Percentiles rank a stretch among this genome's conserved stretches.
These are phyloP conservation scores for Suhomyces sp. DNA, from an alignment of 805 yeast species.

Conservation along the genomic window DNA sequence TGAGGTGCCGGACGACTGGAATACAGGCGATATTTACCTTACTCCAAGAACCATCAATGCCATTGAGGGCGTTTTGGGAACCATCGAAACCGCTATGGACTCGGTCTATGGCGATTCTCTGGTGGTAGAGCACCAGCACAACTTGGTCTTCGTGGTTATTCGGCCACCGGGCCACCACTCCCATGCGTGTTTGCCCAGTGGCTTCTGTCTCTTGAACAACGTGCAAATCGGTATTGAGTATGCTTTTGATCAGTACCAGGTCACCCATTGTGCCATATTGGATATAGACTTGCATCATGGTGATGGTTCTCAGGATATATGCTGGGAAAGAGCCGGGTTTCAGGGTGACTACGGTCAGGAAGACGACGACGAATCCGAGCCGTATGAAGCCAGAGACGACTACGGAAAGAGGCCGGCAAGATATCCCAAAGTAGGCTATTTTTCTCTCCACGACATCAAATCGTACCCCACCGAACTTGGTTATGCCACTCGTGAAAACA, in stretches of 20 bases:
- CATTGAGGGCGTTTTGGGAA: conserved; percentile 72
- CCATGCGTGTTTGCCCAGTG: conserved; percentile 79
- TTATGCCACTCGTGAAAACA: conserved; percentile 65
- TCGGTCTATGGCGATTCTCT: conserved; percentile 20
- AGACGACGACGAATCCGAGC: conserved; percentile 41
- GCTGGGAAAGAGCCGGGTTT: conserved; percentile 75
- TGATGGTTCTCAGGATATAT: conserved; percentile 83
- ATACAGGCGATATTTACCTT: conserved; percentile 76
- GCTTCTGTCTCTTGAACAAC: conserved; percentile 78
- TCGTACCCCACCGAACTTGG: conserved; percentile 84
- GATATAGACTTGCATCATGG: conserved; percentile 89
- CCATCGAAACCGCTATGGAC: conserved; percentile 71
- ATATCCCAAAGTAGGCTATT: conserved; percentile 71
- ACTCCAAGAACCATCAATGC: conserved; percentile 66
- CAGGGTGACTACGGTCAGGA: conserved; percentile 45
- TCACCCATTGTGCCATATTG: conserved; percentile 76
- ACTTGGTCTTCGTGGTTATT: conserved; percentile 60
- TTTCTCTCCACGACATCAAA: conserved; percentile 80
- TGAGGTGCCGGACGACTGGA: conserved; percentile 82
- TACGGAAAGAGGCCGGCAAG: conserved; percentile 44
- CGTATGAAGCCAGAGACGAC: conserved; percentile 40
- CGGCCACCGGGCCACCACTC: conserved; percentile 90
- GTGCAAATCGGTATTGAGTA: conserved; percentile 80
- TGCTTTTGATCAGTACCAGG: conserved; percentile 57
- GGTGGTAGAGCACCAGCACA: conserved; percentile 18